These are phyloP conservation scores for Calonectria ilicicola DNA, from an alignment of 2,329 filamentous ascomycete species.

Conservation along the genomic window DNA sequence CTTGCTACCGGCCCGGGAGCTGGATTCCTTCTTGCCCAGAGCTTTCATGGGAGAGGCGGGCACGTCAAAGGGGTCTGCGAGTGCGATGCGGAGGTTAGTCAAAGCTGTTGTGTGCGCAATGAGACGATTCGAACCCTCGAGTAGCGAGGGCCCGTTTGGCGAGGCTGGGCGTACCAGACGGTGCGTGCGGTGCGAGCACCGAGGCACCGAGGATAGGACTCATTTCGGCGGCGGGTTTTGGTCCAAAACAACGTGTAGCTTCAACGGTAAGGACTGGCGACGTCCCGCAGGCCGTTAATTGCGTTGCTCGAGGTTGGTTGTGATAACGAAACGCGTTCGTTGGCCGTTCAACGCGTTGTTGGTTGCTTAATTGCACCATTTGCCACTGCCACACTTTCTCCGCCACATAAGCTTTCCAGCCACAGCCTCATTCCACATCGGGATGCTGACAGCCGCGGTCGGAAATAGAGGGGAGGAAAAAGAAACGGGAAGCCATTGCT, in stretches of 20 bases:
- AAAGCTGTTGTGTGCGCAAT: not conserved
- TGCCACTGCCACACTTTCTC: constrained; percentile 20
- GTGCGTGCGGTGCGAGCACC: constrained; percentile 5
- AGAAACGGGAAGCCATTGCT: not conserved
- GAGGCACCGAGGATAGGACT: not conserved
- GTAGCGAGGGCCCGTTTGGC: not conserved
- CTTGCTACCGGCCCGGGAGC: constrained; percentile 26
- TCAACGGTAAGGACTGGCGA: not conserved
- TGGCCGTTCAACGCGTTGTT: constrained; percentile 24
- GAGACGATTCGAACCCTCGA: not conserved
- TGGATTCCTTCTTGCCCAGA: constrained; percentile 24
- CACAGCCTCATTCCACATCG: constrained; percentile 12
- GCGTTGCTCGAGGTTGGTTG: constrained; percentile 9
- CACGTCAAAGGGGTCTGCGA: constrained; percentile 41
- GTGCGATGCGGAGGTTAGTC: constrained; percentile 3
- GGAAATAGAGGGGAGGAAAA: not conserved
- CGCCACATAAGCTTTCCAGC: constrained; percentile 20
- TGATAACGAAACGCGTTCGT: constrained; percentile 23
- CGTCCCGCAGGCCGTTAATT: constrained; percentile 16
- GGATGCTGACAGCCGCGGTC: not conserved
- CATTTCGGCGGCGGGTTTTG: not conserved
- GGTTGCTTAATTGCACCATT: constrained; percentile 23
- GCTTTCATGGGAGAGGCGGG: constrained; percentile 33
- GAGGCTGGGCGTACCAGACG: constrained; percentile 11
- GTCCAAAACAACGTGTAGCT: not conserved